Evolutionary conservation across 768 basidiomycete species (phyloP).

Genomic region (Hemileccinum impolitum): DNA sequence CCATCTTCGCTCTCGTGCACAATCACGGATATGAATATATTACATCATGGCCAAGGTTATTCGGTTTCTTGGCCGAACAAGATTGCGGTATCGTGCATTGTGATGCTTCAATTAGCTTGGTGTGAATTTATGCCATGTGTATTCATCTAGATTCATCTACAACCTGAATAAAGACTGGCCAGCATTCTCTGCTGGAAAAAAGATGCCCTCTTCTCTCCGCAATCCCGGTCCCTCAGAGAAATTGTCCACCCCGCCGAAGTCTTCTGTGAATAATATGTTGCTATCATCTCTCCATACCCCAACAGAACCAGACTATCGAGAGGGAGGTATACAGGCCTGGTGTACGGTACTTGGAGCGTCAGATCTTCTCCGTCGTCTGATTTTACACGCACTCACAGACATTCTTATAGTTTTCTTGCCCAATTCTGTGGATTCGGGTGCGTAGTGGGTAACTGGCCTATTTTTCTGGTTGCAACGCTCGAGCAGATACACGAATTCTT

Average conservation of each 20-base stretch:
- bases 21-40: too few species aligned
- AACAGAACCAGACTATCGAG: conserved; percentile 4
- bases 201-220: neutral
- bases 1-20: too few species aligned
- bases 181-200: too few species aligned
- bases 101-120: too few species aligned
- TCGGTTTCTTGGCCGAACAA: neutral
- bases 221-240: neutral
- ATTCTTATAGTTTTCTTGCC: conserved; percentile 19
- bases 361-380: neutral
- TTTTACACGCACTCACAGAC: neutral
- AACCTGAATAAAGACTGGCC: too few species aligned
- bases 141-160: neutral
- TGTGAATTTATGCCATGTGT: neutral
- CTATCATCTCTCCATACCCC: neutral
- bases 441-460: neutral
- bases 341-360: conserved; percentile 26
- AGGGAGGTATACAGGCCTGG: conserved; percentile 20
- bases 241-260: neutral
- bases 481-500: conserved; percentile 16
- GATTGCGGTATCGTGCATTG: neutral
- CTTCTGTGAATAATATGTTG: neutral
- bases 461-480: neutral
- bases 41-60: neutral
- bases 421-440: conserved; percentile 27